A percentile compares a stretch with the other conserved stretches of the same genome.
phyloP scores from a whole-genome alignment of 257 asterid species.

The Petrea volubilis region DNA sequence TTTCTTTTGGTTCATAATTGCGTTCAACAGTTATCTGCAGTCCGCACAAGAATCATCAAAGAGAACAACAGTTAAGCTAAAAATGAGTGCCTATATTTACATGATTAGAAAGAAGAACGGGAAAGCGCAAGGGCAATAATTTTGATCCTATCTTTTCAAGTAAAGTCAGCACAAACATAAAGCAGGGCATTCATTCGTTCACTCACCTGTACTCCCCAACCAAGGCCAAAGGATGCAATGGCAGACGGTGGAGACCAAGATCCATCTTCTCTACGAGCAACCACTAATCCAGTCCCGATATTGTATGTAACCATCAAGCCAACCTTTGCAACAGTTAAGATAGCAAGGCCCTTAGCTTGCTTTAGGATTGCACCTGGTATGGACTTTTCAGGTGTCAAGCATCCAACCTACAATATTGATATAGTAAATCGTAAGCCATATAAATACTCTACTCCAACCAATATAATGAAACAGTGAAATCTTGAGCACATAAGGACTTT shows the following conservation, averaged over 20 bases:
- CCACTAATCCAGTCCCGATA: conserved; percentile 70
- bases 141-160: neutral
- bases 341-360: conserved; percentile 76
- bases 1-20: too few relatives aligned
- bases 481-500: neutral
- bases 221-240: conserved; percentile 65
- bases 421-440: neutral
- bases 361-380: conserved; percentile 66
- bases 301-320: conserved; percentile 78
- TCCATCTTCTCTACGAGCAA: conserved; percentile 77
- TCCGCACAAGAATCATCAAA: neutral
- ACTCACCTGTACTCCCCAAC: conserved; percentile 82
- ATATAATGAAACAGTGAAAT: neutral
- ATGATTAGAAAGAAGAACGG: neutral
- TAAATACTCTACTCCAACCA: neutral
- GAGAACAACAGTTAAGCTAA: neutral
- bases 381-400: conserved; percentile 54
- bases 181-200: neutral
- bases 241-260: conserved; percentile 88
- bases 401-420: conserved; percentile 48
- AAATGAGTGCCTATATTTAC: neutral
- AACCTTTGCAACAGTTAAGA: conserved; percentile 66
- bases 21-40: too few relatives aligned
- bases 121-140: neutral
- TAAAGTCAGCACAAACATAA: neutral